Evolutionary conservation across 352 stramenopile species (phyloP).

Genomic region (Phytophthora lateralis): DNA sequence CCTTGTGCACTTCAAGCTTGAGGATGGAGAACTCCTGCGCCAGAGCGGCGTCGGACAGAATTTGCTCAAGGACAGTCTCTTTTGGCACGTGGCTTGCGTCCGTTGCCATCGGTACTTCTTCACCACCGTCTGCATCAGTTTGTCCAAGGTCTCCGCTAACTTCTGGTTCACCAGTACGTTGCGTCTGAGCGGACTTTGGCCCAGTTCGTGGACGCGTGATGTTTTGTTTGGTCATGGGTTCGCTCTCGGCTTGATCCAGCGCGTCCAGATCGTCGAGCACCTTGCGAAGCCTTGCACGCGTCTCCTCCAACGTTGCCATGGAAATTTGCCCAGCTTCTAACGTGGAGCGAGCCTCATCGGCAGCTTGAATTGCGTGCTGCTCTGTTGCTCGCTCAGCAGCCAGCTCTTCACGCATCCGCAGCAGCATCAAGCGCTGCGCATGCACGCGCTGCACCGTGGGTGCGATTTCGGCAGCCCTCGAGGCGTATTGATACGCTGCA

Average conservation of each 20-base stretch:
- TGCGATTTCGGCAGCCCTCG: conserved; percentile 67
- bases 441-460: conserved; percentile 63
- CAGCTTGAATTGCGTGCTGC: conserved; percentile 19
- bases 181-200: conserved; percentile 9
- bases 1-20: conserved; percentile 77
- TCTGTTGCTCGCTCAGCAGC: conserved; percentile 14
- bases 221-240: conserved; percentile 60
- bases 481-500: conserved; percentile 73
- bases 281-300: conserved; percentile 44
- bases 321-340: conserved; percentile 27
- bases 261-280: conserved; percentile 69
- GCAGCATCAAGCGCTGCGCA: conserved; percentile 58
- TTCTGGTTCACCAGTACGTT: neutral
- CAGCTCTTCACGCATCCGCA: conserved; percentile 50
- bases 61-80: conserved; percentile 51
- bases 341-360: conserved; percentile 19
- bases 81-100: conserved; percentile 42
- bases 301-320: conserved; percentile 27
- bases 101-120: conserved; percentile 17
- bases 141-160: conserved; percentile 3
- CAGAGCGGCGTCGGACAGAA: conserved; percentile 51
- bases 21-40: conserved; percentile 60
- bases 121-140: neutral
- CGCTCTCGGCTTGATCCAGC: conserved; percentile 58
- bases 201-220: conserved; percentile 53